Base-by-base conservation (phyloP, 441 rosid species). In the Arabidopsis hybrid region DNA sequence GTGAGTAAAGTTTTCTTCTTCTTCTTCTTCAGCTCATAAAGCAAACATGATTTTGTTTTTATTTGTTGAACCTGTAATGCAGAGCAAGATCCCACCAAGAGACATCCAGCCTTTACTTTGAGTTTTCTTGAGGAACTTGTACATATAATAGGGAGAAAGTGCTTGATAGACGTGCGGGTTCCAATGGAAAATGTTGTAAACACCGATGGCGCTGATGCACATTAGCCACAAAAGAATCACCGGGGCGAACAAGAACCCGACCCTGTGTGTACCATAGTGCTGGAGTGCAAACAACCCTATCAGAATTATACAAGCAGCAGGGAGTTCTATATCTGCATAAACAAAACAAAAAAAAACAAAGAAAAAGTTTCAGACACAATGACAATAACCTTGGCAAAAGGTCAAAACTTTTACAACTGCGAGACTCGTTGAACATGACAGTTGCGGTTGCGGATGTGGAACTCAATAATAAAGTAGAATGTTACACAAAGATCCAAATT, bases 61-160 rank as follows among this genome's bases (percentile, higher is more conserved):
- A 47, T 14, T 7, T 16, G 26, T 35, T 57, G 59, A 57, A 8
- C 98, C 99, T 65, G 98, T 94, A 62, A 94, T 90, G 72, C 99
- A 94, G 73, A 94, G 77, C 74, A 94, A 79, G 81, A 94, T 92
- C 69, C 97, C 99, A 38, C 99, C 97, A 71, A 95, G 82, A 52
- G 97, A 95, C 97, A 88, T 95, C 97, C 96, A 95, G 32, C 97
- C 99, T 69, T 85, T 85, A 59, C 86, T 85, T 60, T 83, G 97
- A 56, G 99, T 95, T 75, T 95, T 92, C 82, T 78, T 89, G 75
- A 95, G 68, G 76, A 95, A 95, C 76, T 82, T 91, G 76, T 83
- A 85, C 97, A 95, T 95, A 77, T 95, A 95, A 74, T 87, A 85
- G 0, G 99, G 99, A 52, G 99, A 94, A 18, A 95, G 88, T 6